Conservation (phyloP, 2,329 filamentous ascomycete genomes). For the Fusarium newnesense region DNA sequence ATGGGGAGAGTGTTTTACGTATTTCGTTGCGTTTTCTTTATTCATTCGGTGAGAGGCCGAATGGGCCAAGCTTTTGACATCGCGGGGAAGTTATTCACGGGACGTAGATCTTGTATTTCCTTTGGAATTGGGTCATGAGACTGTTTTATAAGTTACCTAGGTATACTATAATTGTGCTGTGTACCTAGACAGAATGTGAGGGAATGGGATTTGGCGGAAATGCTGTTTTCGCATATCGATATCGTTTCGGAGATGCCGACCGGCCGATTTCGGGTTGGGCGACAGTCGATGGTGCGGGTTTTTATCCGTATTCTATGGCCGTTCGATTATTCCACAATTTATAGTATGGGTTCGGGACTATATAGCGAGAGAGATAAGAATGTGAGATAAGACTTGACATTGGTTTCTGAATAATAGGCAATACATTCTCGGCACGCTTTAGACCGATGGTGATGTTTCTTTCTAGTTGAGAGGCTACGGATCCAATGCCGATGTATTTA, state of each 20-base stretch:
- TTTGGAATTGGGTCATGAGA: background rate
- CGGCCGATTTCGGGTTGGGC: background rate
- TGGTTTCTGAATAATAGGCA: background rate
- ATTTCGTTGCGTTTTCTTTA: constrained; percentile 17
- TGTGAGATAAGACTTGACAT: background rate
- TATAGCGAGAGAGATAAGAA: background rate
- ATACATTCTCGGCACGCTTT: background rate
- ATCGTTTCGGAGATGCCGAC: background rate
- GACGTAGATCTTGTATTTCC: background rate
- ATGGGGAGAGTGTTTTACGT: constrained; percentile 26
- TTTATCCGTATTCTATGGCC: background rate
- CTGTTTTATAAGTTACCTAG: background rate
- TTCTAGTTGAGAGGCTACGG: background rate
- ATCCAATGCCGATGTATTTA: background rate
- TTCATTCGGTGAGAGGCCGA: constrained; percentile 15
- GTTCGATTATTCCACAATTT: background rate
- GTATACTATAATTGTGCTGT: background rate
- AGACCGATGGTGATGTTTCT: background rate
- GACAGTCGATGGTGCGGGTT: background rate
- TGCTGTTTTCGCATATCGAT: background rate
- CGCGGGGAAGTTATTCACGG: background rate
- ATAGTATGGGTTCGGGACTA: background rate
- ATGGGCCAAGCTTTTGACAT: background rate
- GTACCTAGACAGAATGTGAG: background rate
- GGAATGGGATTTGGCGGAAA: background rate